Evolutionary conservation across 163 green algal genomes (phyloP), one percentile per base, ranked within the genome.

Genomic region (Prototheca cutis): DNA sequence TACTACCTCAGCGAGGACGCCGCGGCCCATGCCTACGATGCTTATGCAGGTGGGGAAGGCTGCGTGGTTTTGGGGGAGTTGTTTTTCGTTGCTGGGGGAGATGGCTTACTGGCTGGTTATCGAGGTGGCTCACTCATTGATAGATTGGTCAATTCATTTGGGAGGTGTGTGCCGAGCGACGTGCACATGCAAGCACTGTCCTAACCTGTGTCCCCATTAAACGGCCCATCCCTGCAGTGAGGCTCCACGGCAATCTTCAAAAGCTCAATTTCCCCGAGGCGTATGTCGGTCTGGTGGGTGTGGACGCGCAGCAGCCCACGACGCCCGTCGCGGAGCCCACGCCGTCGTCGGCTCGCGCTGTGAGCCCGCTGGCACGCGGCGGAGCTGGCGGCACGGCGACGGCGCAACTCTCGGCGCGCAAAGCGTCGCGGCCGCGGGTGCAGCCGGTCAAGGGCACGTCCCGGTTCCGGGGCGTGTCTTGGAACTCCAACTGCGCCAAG

Each of bases 391-490:
- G 27, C 40, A 45, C 28, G 18, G 4, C 42, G 18, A 2, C 57
- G 10, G 19, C 28, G 19, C 31, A 4, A 19, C 10, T 24, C 55
- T 52, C 55, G 4, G 34, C 32, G 24, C 55, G 25, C 55, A 31
- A 56, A 30, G 23, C 40, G n/a, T 33, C 13, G 3, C 29, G 25
- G 28, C 15, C 39, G 52, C 55, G 30, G 18, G 47, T 58, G 21
- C 62, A 56, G 32, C 61, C 62, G 3, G 24, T 59, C 13, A 73
- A 73, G 40, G 66, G 82, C 15, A 77, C 75, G 3, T 85, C 75
- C 51, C 68, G 80, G 48, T 89, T 79, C 71, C 76, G 83, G 39
- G 83, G 83, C 32, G 83, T 90, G 23, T 80, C 65, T 42, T 90
- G 83, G 83, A 90, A 83, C 72, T 76, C 58, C 54, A 73, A 71